Conservation (phyloP, 2,329 filamentous ascomycete species). For the Colletotrichum graminicola region DNA sequence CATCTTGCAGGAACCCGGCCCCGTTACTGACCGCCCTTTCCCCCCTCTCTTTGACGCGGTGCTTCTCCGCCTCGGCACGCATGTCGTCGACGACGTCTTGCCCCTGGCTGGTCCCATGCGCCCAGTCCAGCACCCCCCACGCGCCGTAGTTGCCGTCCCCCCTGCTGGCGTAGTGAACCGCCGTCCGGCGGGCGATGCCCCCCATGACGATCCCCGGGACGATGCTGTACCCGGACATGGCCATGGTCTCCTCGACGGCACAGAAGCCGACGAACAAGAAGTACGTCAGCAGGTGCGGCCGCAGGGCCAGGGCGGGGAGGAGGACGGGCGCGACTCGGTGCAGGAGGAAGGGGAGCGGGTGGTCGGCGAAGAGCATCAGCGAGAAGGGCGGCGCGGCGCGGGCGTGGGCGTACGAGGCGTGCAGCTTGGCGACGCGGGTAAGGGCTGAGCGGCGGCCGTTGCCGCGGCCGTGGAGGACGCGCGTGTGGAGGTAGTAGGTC, state of each 20-base stretch:
- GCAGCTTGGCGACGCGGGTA: constrained; percentile 55
- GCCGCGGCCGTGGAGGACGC: constrained; percentile 70
- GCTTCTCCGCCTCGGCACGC: constrained; percentile 68
- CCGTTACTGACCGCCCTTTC: constrained; percentile 51
- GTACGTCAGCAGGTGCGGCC: constrained; percentile 80
- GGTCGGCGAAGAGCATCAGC: constrained; percentile 74
- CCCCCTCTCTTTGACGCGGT: constrained; percentile 60
- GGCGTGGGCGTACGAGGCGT: constrained; percentile 64
- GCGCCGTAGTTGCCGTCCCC: constrained; percentile 72
- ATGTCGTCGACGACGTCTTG: constrained; percentile 65
- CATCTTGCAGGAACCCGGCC: constrained; percentile 50
- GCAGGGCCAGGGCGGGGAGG: constrained; percentile 72
- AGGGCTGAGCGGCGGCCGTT: not conserved
- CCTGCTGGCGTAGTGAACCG: constrained; percentile 67
- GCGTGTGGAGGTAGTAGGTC: constrained; percentile 81
- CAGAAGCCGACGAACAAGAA: constrained; percentile 72
- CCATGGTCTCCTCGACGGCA: constrained; percentile 75
- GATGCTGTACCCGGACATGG: constrained; percentile 76
- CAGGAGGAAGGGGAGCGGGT: constrained; percentile 74
- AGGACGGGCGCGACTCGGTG: constrained; percentile 75
- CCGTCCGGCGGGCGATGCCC: constrained; percentile 59
- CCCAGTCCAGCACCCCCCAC: constrained; percentile 73
- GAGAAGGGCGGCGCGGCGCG: constrained; percentile 69
- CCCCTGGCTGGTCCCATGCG: constrained; percentile 67
- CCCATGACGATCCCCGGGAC: constrained; percentile 67